phyloP scores from a whole-genome alignment of 192 early-diverging fungal genomes.

The Podochytrium sp. region DNA sequence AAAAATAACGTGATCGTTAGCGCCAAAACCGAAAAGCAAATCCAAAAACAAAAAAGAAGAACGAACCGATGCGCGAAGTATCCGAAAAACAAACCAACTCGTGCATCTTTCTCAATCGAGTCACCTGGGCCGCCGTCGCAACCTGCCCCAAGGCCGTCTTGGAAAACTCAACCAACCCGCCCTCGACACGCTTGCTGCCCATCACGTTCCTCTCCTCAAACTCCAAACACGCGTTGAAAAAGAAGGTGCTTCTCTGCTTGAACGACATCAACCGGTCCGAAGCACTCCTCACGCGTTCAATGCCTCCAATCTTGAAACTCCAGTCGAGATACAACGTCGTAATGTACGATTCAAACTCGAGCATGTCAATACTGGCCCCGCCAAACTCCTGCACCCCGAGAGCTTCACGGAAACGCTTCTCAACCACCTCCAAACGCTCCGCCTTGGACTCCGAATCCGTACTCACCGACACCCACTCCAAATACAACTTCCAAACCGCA shows the following conservation, averaged over 20 bases:
- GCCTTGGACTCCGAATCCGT: slow-evolving; percentile 44
- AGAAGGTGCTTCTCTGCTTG: slow-evolving; percentile 63
- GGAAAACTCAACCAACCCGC: background rate
- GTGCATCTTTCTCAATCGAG: slow-evolving; percentile 49
- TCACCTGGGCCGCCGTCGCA: slow-evolving; percentile 49
- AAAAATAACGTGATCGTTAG: background rate
- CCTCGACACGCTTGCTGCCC: background rate
- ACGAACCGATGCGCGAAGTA: background rate
- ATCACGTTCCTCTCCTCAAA: slow-evolving; percentile 49
- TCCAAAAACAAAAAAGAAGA: background rate
- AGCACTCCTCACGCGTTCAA: slow-evolving; percentile 47
- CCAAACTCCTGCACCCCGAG: slow-evolving; percentile 51
- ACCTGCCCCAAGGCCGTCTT: slow-evolving; percentile 38
- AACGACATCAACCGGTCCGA: slow-evolving; percentile 54
- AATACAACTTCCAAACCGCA: slow-evolving; percentile 56
- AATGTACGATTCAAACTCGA: slow-evolving; percentile 52
- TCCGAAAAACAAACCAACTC: slow-evolving; percentile 38
- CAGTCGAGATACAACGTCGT: slow-evolving; percentile 62
- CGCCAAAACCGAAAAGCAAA: slow-evolving; percentile 1
- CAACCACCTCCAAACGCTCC: slow-evolving; percentile 45
- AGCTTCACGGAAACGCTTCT: slow-evolving; percentile 52
- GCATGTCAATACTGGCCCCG: slow-evolving; percentile 40
- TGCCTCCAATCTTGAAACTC: slow-evolving; percentile 46
- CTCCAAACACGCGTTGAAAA: slow-evolving; percentile 66
- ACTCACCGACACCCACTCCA: slow-evolving; percentile 32